Evolutionary conservation across 805 yeast species (phyloP), one percentile per base, ranked within the genome.

Genomic region (Zygosaccharomyces bailii): DNA sequence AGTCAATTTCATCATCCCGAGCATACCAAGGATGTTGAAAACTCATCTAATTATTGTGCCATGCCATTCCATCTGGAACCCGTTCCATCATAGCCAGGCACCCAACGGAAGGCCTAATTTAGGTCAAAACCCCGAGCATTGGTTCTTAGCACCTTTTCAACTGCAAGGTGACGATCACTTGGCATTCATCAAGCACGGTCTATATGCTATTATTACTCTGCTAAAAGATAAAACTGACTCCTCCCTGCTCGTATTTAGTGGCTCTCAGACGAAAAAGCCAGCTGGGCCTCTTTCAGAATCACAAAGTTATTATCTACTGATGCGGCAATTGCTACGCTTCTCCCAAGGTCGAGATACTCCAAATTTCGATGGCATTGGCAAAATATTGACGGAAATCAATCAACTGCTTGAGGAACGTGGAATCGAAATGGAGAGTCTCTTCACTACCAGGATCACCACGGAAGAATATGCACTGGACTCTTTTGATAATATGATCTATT

Each of bases 381-480:
- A 23, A n/a, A 39, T 32, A n/a, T n/a, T 50, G 33, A 38, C 37
- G 21, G 41, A 49, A 3, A 39, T 27, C 21, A 40, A 46, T 5
- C 19, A 11, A 10, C 20, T 34, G 9, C 30, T 54, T 42, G 16
- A 34, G 5, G 16, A 23, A 7, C 49, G 44, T 17, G 31, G 32
- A 9, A 34, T 52, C 5, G 39, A 49, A 4, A 29, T 52, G 8
- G 49, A 52, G 14, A 55, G 47, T n/a, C 27, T 58, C 32, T 50
- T 54, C 34, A 38, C 39, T 16, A 30, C 43, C 4, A 51, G 58
- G 20, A 62, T 82, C 0, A 48, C 69, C 4, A 65, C 80, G 1
- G 96, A 86, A 56, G 90, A 84, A 52, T 82, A 62, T 59, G 88
- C 95, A 0, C 66, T 87, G 31, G 95, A 86, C 61, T 84, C 93